phyloP scores from a whole-genome alignment of 1,284 basidiomycete species.

The Neotropicomus parvogracilis region DNA sequence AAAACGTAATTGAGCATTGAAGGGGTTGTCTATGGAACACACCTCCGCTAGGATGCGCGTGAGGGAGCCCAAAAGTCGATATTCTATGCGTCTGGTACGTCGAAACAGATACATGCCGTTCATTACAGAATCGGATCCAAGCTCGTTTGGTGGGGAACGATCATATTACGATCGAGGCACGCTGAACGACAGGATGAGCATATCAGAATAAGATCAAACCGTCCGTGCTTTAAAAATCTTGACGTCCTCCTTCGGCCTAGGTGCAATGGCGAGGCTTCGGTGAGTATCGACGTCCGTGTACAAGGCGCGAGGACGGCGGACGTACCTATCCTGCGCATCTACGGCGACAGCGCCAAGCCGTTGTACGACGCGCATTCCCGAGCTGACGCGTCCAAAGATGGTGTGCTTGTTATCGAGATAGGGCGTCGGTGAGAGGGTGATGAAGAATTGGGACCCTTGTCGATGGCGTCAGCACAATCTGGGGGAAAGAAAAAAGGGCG shows the following conservation, averaged over 20 bases:
- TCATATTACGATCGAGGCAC: too few species aligned
- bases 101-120: too few species aligned
- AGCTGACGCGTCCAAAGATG: slow-evolving; percentile 84
- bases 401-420: slow-evolving; percentile 93
- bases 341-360: slow-evolving; percentile 76
- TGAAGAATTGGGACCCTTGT: slow-evolving; percentile 88
- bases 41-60: too few species aligned
- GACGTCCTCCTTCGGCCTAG: slow-evolving; percentile 73
- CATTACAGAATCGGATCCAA: too few species aligned
- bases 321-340: slow-evolving; percentile 72
- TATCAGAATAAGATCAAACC: slow-evolving; percentile 18
- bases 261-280: not conserved
- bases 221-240: slow-evolving; percentile 74
- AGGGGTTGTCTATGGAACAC: too few species aligned
- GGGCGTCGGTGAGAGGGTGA: slow-evolving; percentile 86
- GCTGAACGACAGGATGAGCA: too few species aligned
- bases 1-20: too few species aligned
- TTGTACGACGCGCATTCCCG: slow-evolving; percentile 85
- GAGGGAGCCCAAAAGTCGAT: too few species aligned
- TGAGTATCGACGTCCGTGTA: not conserved
- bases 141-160: too few species aligned
- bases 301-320: not conserved
- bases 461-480: not conserved
- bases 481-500: not conserved
- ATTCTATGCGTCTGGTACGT: too few species aligned